These are phyloP conservation scores for Syncephalastrum contaminatum DNA, from an alignment of 371 early-diverging fungal species.

Conservation along the genomic window DNA sequence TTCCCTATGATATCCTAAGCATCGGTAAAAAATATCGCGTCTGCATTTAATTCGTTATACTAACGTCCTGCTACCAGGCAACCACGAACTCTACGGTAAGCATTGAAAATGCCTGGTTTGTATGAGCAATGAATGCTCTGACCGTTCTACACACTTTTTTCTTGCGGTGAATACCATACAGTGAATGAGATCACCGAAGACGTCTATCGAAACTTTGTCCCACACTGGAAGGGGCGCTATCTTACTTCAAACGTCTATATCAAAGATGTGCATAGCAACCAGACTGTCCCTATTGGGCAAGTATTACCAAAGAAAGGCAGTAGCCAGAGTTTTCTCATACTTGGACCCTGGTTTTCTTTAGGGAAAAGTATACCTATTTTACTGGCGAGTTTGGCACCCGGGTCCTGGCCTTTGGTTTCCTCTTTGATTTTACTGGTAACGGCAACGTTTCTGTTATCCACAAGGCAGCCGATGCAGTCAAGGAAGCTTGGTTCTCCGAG, in stretches of 20 bases:
- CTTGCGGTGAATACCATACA: conserved; percentile 1
- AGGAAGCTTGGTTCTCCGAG: conserved; percentile 55
- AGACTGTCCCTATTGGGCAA: conserved; percentile 51
- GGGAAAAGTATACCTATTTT: conserved; percentile 51
- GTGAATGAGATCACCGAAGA: conserved; percentile 34
- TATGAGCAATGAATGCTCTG: conserved; percentile 1
- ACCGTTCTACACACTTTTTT: background rate
- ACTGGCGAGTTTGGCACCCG: conserved; percentile 54
- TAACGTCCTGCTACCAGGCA: conserved; percentile 30
- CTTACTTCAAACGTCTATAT: conserved; percentile 55
- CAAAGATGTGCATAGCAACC: conserved; percentile 41
- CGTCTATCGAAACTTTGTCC: conserved; percentile 38
- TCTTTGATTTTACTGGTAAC: conserved; percentile 50
- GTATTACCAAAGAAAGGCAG: conserved; percentile 4
- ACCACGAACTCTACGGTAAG: conserved; percentile 59
- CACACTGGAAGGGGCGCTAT: conserved; percentile 55
- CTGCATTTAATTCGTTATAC: background rate
- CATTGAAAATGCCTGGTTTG: background rate
- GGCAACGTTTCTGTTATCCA: conserved; percentile 41
- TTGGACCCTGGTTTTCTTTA: conserved; percentile 1
- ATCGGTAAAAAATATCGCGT: conserved; percentile 23
- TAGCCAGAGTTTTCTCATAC: background rate
- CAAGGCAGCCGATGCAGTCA: conserved; percentile 47
- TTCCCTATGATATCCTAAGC: conserved; percentile 48
- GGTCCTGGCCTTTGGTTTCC: conserved; percentile 58